Conservation (phyloP, 805 yeast species). For the Geotrichum ghanense region DNA sequence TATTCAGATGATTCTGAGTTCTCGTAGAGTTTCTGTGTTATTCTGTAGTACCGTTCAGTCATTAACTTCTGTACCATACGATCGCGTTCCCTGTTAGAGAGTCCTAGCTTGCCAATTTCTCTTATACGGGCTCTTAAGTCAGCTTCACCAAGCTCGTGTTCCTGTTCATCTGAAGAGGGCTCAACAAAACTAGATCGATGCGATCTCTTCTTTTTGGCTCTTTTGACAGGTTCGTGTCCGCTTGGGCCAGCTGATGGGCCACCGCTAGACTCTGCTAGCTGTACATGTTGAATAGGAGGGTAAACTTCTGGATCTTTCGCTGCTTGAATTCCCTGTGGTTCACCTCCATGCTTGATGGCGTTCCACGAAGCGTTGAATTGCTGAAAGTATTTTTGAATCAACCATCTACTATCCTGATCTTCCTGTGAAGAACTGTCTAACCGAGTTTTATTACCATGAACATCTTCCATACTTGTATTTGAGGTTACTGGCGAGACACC, state of each 20-base stretch:
- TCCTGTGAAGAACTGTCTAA: background rate
- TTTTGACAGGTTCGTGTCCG: background rate
- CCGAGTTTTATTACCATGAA: background rate
- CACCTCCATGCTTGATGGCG: constrained; percentile 22
- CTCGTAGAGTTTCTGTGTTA: background rate
- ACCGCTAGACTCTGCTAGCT: constrained; percentile 29
- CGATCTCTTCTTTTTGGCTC: background rate
- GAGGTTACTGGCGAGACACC: background rate
- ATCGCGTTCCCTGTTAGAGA: constrained; percentile 26
- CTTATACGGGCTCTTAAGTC: constrained; percentile 21
- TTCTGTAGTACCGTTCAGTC: constrained; percentile 24
- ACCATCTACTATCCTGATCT: background rate
- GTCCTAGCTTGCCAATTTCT: constrained; percentile 18
- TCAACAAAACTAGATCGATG: no score
- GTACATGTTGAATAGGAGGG: constrained; percentile 41
- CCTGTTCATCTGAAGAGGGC: background rate
- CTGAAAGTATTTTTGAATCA: constrained; percentile 2
- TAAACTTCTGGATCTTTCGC: constrained; percentile 37
- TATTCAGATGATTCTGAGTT: constrained; percentile 5
- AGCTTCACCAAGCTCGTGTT: constrained; percentile 5
- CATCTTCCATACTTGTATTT: background rate
- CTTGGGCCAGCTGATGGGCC: constrained; percentile 8
- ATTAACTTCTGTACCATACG: constrained; percentile 25
- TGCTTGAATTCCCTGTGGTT: constrained; percentile 43
- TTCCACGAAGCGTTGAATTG: constrained; percentile 2